Conservation (phyloP, 2,329 filamentous ascomycete species). For the Periconia digitata region DNA sequence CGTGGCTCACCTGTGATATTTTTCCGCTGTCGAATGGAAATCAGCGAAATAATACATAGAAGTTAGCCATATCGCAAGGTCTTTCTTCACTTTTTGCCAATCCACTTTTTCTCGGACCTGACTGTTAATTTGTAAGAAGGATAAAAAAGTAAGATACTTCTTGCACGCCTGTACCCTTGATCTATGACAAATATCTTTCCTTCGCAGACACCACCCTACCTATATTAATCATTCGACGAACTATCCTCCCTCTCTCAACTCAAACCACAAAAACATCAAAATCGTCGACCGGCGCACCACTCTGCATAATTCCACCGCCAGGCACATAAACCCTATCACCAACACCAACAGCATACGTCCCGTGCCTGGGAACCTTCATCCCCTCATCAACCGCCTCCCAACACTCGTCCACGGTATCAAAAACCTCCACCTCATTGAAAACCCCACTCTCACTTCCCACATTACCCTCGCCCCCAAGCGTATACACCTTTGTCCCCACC, state of each 20-base stretch:
- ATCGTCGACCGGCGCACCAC: slow-evolving; percentile 4
- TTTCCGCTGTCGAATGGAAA: no score
- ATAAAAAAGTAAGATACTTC: no score
- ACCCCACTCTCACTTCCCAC: slow-evolving; percentile 13
- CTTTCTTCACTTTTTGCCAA: no score
- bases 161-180: no score
- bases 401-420: slow-evolving; percentile 17
- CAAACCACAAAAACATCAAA: slow-evolving; percentile 9
- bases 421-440: slow-evolving; percentile 23
- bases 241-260: not conserved
- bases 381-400: slow-evolving; percentile 16
- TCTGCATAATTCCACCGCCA: slow-evolving; percentile 12
- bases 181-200: no score
- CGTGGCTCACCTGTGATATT: no score
- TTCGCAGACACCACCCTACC: no score
- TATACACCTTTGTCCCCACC: slow-evolving; percentile 23
- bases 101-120: no score
- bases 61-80: no score
- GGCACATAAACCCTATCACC: slow-evolving; percentile 16
- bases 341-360: slow-evolving; percentile 15
- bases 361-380: slow-evolving; percentile 22
- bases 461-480: slow-evolving; percentile 32
- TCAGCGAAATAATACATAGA: no score
- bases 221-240: no score
- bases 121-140: no score